These are phyloP conservation scores for Diaporthe longicolla DNA, from an alignment of 2,329 filamentous ascomycete genomes.

Conservation along the genomic window DNA sequence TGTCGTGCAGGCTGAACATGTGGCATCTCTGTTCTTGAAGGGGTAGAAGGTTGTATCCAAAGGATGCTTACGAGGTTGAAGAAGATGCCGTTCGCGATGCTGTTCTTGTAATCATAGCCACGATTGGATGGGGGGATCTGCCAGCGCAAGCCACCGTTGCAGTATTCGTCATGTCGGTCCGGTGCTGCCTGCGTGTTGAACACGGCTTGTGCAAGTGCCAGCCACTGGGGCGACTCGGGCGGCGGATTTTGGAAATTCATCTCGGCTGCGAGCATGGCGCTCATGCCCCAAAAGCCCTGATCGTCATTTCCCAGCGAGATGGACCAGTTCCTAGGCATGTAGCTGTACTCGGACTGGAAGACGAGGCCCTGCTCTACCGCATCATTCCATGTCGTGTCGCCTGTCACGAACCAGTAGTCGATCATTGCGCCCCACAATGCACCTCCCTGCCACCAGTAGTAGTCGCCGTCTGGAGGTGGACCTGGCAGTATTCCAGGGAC, in stretches of 20 bases:
- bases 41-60: too few relatives aligned
- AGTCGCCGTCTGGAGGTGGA: conserved; percentile 61
- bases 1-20: too few relatives aligned
- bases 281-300: conserved; percentile 76
- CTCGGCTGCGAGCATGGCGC: conserved; percentile 68
- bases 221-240: conserved; percentile 62
- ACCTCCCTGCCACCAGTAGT: conserved; percentile 78
- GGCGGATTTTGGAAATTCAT: conserved; percentile 69
- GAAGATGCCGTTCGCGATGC: conserved; percentile 58
- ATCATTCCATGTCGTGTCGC: conserved; percentile 70
- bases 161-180: conserved; percentile 73
- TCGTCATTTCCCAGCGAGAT: conserved; percentile 68
- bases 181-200: conserved; percentile 69
- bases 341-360: conserved; percentile 50
- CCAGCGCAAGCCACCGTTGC: conserved; percentile 71
- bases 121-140: conserved; percentile 74
- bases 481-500: conserved; percentile 63
- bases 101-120: conserved; percentile 74
- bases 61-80: conserved; percentile 52
- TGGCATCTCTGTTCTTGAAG: too few relatives aligned
- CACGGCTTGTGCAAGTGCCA: conserved; percentile 70
- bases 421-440: conserved; percentile 74
- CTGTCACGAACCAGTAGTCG: conserved; percentile 76
- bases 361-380: conserved; percentile 48
- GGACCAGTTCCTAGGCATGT: conserved; percentile 51